These are phyloP conservation scores for Cenococcum geophilum DNA, from an alignment of 495 filamentous ascomycete genomes.

Conservation along the genomic window DNA sequence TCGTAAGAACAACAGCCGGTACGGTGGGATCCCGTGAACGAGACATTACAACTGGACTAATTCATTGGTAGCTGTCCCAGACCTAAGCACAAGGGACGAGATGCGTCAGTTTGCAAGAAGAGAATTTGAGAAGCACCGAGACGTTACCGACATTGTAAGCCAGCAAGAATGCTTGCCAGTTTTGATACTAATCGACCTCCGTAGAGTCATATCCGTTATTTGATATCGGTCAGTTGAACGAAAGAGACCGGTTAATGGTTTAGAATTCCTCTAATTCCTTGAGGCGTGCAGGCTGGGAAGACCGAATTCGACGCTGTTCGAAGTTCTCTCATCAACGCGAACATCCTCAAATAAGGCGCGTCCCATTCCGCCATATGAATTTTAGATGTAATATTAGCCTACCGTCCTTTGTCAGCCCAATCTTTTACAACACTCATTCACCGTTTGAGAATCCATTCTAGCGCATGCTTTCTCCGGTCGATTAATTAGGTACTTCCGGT, in stretches of 20 bases:
- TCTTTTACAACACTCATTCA: too few relatives aligned
- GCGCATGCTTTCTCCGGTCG: too few relatives aligned
- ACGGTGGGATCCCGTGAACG: neutral
- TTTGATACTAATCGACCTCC: constrained; percentile 15
- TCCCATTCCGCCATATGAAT: too few relatives aligned
- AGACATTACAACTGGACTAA: constrained; percentile 11
- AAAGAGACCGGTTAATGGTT: neutral
- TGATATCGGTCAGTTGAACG: constrained; percentile 44
- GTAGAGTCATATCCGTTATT: constrained; percentile 51
- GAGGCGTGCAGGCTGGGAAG: neutral
- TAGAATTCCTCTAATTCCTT: neutral
- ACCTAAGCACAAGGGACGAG: constrained; percentile 54
- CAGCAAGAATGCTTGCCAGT: constrained; percentile 8
- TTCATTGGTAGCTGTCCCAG: constrained; percentile 39
- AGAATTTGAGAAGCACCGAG: constrained; percentile 68
- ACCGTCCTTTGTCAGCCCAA: too few relatives aligned
- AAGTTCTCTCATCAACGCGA: neutral
- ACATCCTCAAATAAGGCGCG: neutral
- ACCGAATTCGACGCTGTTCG: neutral
- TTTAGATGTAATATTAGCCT: too few relatives aligned
- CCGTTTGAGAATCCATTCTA: too few relatives aligned
- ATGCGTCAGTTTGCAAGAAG: constrained; percentile 63
- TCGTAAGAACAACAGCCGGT: constrained; percentile 44
- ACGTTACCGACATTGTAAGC: constrained; percentile 63
- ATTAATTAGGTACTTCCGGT: too few relatives aligned